A percentile compares a stretch with the other conserved stretches of the same genome.
phyloP scores from a whole-genome alignment of 2,329 filamentous ascomycete genomes.

The Aureobasidium pullulans region DNA sequence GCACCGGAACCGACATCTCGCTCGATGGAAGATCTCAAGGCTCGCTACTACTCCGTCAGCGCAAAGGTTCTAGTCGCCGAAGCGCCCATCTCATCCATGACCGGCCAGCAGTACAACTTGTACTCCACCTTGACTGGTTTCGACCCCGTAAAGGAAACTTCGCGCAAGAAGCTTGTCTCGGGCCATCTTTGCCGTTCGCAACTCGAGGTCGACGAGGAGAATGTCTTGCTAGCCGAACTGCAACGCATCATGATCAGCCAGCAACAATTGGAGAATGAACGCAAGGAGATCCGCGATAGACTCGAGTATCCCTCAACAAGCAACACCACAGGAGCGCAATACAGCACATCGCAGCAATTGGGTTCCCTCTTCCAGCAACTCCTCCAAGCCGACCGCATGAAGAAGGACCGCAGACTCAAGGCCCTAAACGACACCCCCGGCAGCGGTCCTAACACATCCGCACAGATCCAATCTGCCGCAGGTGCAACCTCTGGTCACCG shows the following conservation, averaged over 20 bases:
- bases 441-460: constrained; percentile 20
- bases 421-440: constrained; percentile 18
- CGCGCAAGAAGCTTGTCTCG: constrained; percentile 77
- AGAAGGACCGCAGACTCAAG: constrained; percentile 61
- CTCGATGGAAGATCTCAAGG: constrained; percentile 83
- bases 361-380: constrained; percentile 75
- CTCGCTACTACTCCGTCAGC: constrained; percentile 80
- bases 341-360: constrained; percentile 74
- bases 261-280: constrained; percentile 78
- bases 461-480: constrained; percentile 14
- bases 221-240: constrained; percentile 79
- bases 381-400: constrained; percentile 74
- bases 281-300: constrained; percentile 76
- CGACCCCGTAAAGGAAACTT: constrained; percentile 69
- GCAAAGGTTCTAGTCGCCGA: constrained; percentile 74
- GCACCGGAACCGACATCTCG: constrained; percentile 42
- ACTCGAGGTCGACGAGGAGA: constrained; percentile 88
- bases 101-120: constrained; percentile 68
- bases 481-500: constrained; percentile 26
- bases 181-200: constrained; percentile 70
- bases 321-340: constrained; percentile 58
- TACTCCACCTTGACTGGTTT: constrained; percentile 85
- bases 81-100: constrained; percentile 81
- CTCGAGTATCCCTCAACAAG: constrained; percentile 70
- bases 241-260: constrained; percentile 85